A percentile compares a stretch with the other conserved stretches of the same genome.
Conservation (phyloP, 306 rosid genomes). For the Dryas drummondii region DNA sequence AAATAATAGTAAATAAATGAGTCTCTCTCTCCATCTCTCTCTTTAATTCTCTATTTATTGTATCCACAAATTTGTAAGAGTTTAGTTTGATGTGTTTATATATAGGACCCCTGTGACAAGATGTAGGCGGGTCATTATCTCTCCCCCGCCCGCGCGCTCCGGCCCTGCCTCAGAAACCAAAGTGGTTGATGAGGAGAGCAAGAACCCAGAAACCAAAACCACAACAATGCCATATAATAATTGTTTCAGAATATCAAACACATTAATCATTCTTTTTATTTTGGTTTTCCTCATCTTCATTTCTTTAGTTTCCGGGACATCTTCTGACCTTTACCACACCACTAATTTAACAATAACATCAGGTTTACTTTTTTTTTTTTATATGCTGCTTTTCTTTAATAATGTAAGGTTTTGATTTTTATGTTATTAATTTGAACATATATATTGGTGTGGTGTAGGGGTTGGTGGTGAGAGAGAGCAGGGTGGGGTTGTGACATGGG, state of each 20-base stretch:
- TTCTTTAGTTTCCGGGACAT: constrained; percentile 1
- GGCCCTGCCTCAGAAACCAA: constrained; percentile 15
- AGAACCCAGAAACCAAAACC: constrained; percentile 18
- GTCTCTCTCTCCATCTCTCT: background rate
- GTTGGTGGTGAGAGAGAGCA: constrained; percentile 19
- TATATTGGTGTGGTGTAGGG: constrained; percentile 8
- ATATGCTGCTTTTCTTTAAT: background rate
- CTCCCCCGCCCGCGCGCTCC: constrained; percentile 8
- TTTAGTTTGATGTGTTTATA: background rate
- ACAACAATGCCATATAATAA: constrained; percentile 29
- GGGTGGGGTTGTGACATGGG: constrained; percentile 38
- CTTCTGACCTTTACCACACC: background rate
- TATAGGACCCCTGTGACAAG: background rate
- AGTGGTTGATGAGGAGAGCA: constrained; percentile 18
- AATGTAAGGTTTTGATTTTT: background rate
- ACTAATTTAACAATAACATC: background rate
- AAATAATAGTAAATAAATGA: background rate
- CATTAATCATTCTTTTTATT: constrained; percentile 7
- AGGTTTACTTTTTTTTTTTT: background rate
- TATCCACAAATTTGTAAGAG: background rate
- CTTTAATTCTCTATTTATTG: background rate
- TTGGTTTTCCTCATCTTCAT: constrained; percentile 12
- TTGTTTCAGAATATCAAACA: constrained; percentile 23
- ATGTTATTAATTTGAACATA: background rate
- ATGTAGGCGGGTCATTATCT: constrained; percentile 1